phyloP scores from a whole-genome alignment of 2,329 filamentous ascomycete genomes.

The Epicoccum nigrum region DNA sequence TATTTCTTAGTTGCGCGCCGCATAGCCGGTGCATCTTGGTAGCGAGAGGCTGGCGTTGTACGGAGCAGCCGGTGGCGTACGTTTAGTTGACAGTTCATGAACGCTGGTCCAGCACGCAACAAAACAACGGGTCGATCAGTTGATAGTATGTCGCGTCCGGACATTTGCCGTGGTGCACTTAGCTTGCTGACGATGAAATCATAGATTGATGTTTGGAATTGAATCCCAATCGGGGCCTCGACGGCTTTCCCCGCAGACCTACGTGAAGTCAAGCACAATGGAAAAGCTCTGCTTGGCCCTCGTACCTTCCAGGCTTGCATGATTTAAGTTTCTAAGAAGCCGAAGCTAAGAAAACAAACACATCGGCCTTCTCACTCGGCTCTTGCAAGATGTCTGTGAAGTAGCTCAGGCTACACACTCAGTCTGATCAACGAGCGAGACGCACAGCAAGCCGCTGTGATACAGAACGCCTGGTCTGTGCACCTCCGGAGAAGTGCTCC shows the following conservation, averaged over 20 bases:
- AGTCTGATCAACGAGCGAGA: conserved; percentile 30
- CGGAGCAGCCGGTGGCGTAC: conserved; percentile 39
- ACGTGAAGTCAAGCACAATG: too few relatives aligned
- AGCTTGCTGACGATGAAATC: not conserved
- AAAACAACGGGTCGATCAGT: conserved; percentile 1
- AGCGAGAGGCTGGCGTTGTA: conserved; percentile 41
- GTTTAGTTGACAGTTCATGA: conserved; percentile 16
- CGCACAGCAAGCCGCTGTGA: conserved; percentile 38
- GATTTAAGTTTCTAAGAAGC: too few relatives aligned
- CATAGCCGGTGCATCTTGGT: conserved; percentile 22
- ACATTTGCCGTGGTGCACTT: not conserved
- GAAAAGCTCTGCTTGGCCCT: too few relatives aligned
- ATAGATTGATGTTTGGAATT: not conserved
- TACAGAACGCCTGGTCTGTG: conserved; percentile 47
- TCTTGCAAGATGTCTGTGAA: conserved; percentile 3
- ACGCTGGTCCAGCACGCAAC: conserved; percentile 6
- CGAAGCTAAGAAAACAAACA: too few relatives aligned
- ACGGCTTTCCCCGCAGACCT: not conserved
- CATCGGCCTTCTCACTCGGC: not conserved
- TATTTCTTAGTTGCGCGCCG: not conserved
- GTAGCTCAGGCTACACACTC: conserved; percentile 11
- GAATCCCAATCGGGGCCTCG: too few relatives aligned
- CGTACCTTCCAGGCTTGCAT: too few relatives aligned
- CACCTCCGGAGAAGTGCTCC: conserved; percentile 34
- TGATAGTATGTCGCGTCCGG: too few relatives aligned